phyloP scores from a whole-genome alignment of 192 early-diverging fungal species.

The Rhizoclosmatium globosum region DNA sequence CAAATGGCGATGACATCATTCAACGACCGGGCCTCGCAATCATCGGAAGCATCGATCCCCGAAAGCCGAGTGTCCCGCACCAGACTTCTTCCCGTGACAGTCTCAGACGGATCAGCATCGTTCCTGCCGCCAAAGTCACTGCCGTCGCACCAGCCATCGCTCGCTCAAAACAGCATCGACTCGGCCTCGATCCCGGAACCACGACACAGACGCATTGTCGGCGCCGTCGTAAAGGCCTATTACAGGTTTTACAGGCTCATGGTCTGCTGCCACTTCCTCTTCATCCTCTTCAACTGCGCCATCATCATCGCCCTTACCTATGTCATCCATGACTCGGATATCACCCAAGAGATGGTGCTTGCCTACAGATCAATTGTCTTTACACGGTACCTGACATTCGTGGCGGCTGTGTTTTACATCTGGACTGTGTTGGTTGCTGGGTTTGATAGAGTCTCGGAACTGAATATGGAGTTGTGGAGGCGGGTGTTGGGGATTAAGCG shows the following conservation, averaged over 20 bases:
- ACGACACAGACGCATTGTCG: too few relatives aligned
- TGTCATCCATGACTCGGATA: background rate
- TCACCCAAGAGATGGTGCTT: background rate
- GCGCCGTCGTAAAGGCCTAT: too few relatives aligned
- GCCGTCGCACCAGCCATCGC: too few relatives aligned
- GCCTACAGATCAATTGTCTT: background rate
- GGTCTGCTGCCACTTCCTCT: constrained; percentile 11
- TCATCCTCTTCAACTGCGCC: constrained; percentile 6
- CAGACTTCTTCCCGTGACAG: too few relatives aligned
- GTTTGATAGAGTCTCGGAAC: background rate
- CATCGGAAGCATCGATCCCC: constrained; percentile 1
- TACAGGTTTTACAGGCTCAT: background rate
- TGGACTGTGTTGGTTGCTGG: background rate
- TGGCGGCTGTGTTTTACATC: background rate
- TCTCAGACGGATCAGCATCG: too few relatives aligned
- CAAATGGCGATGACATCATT: background rate
- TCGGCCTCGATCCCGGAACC: too few relatives aligned
- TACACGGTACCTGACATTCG: background rate
- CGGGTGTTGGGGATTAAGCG: background rate
- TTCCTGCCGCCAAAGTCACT: too few relatives aligned
- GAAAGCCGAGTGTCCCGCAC: too few relatives aligned
- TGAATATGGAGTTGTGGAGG: constrained; percentile 1
- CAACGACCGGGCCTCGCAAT: constrained; percentile 64
- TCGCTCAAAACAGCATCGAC: too few relatives aligned
- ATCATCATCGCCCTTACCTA: background rate